These are phyloP conservation scores for Kodamaea anthophila DNA, from an alignment of 1,139 yeast species.

Conservation along the genomic window DNA sequence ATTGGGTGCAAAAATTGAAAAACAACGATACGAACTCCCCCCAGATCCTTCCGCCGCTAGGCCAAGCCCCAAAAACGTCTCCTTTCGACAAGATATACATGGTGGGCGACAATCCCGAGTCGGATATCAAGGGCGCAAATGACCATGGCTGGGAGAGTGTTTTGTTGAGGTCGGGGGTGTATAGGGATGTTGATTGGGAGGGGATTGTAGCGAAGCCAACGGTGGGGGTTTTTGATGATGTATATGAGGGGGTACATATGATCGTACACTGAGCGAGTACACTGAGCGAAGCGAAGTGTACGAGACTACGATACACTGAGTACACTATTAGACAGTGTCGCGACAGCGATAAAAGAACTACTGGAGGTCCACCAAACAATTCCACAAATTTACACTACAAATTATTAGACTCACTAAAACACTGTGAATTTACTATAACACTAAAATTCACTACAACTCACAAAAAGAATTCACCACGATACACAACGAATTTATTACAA, in stretches of 20 bases:
- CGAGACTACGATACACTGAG: no score
- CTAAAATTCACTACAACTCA: no score
- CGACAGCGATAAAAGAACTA: no score
- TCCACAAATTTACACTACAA: no score
- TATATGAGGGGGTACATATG: slow-evolving; percentile 34
- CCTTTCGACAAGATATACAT: slow-evolving; percentile 63
- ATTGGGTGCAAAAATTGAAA: slow-evolving; percentile 46
- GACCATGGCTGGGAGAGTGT: slow-evolving; percentile 83
- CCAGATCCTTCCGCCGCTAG: slow-evolving; percentile 33
- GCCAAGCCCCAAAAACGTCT: slow-evolving; percentile 27
- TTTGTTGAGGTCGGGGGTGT: slow-evolving; percentile 84
- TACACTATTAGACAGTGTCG: no score
- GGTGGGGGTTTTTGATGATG: slow-evolving; percentile 45
- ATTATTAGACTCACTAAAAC: no score
- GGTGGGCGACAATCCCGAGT: slow-evolving; percentile 96
- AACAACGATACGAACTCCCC: slow-evolving; percentile 17
- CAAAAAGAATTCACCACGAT: no score
- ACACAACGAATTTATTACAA: no score
- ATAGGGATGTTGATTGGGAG: slow-evolving; percentile 57
- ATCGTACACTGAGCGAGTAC: background rate
- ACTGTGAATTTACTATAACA: no score
- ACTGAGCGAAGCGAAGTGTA: slow-evolving; percentile 1
- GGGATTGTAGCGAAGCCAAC: slow-evolving; percentile 35
- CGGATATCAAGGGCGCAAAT: slow-evolving; percentile 88
- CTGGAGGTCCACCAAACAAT: no score